Conservation (phyloP, 2,329 filamentous ascomycete species). For the Botrytis cinerea region DNA sequence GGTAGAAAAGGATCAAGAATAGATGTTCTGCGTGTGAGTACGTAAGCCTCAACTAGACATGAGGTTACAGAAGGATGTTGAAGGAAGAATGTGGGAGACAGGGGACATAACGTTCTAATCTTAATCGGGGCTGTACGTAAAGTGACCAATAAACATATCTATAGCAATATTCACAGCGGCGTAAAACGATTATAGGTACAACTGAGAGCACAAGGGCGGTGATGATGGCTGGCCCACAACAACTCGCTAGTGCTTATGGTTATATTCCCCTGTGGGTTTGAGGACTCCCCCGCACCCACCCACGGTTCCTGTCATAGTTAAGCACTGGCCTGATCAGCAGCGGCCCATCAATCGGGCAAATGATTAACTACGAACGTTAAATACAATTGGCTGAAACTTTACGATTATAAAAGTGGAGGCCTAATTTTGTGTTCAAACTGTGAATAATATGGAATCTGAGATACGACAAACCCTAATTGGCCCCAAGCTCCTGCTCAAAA, state of each 20-base stretch:
- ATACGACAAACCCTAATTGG: not conserved
- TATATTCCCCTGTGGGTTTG: not conserved
- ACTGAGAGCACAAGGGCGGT: not conserved
- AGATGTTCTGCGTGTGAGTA: not conserved
- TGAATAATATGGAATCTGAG: not conserved
- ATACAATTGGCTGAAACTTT: not conserved
- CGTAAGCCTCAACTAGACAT: slow-evolving; percentile 1
- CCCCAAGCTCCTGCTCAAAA: not conserved
- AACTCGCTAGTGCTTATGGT: slow-evolving; percentile 1
- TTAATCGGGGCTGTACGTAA: slow-evolving; percentile 11
- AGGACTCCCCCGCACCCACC: not conserved
- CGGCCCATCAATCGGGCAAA: no score
- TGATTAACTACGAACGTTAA: not conserved
- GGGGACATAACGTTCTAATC: slow-evolving; percentile 1
- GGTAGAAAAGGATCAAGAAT: slow-evolving; percentile 1
- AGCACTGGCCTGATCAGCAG: not conserved
- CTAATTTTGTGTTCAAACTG: not conserved
- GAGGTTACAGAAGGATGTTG: slow-evolving; percentile 23
- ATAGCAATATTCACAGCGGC: not conserved
- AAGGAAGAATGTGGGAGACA: slow-evolving; percentile 15
- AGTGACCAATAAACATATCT: not conserved
- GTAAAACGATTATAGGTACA: not conserved
- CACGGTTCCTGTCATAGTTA: not conserved
- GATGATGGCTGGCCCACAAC: not conserved
- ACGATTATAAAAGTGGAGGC: not conserved